phyloP scores from a whole-genome alignment of 106 monocot genomes.

The Platanthera zijinensis region DNA sequence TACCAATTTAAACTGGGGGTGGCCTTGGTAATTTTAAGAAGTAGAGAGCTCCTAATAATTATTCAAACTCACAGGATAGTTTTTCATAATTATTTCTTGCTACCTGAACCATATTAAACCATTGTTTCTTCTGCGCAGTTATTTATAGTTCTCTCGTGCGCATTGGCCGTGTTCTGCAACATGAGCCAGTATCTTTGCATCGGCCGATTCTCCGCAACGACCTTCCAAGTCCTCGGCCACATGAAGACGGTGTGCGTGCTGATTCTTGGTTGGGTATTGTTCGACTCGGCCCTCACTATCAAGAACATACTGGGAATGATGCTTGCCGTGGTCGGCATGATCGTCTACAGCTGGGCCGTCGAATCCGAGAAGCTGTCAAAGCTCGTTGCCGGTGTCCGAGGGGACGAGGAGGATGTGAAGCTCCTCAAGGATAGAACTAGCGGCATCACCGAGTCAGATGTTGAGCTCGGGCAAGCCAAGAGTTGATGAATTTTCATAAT shows the following conservation, averaged over 20 bases:
- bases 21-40: too few relatives aligned
- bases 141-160: conserved; percentile 50
- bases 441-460: conserved; percentile 11
- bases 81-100: too few relatives aligned
- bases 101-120: background rate
- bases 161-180: conserved; percentile 48
- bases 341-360: conserved; percentile 57
- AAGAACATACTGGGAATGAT: conserved; percentile 46
- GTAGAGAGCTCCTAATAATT: too few relatives aligned
- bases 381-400: conserved; percentile 4
- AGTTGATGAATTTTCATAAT: conserved; percentile 12
- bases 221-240: conserved; percentile 58
- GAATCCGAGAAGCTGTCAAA: conserved; percentile 33
- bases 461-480: conserved; percentile 34
- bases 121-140: conserved; percentile 19
- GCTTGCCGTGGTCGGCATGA: conserved; percentile 38
- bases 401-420: conserved; percentile 25
- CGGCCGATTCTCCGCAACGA: conserved; percentile 46
- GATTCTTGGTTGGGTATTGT: conserved; percentile 40
- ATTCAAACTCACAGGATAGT: too few relatives aligned
- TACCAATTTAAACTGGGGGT: too few relatives aligned
- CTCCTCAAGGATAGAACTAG: conserved; percentile 30
- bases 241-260: conserved; percentile 48
- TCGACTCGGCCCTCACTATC: conserved; percentile 46
- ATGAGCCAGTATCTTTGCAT: conserved; percentile 55